A percentile compares a stretch with the other conserved stretches of the same genome.
Evolutionary conservation across 768 basidiomycete species (phyloP).

Genomic region (Trametes meyenii): DNA sequence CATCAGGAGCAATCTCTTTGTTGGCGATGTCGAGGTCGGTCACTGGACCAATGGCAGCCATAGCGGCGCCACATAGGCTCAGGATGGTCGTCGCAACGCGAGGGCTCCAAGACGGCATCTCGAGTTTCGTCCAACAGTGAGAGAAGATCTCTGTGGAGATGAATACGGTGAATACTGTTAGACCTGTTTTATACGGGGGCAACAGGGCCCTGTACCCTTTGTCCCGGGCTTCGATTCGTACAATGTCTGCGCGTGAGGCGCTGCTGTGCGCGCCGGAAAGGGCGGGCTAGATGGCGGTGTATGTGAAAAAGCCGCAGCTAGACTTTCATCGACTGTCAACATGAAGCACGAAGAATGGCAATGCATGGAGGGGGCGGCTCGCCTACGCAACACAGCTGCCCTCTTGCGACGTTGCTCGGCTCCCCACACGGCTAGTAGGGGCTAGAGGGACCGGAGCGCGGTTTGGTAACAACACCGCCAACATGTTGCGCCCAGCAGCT

Average conservation of each 20-base stretch:
- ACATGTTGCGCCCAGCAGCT: no score
- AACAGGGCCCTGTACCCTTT: background rate
- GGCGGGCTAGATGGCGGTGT: background rate
- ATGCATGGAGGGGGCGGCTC: background rate
- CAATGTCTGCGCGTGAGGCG: background rate
- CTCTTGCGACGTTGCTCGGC: background rate
- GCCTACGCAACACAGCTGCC: background rate
- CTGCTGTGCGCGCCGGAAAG: background rate
- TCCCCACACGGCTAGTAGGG: no score
- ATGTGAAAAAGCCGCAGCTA: background rate
- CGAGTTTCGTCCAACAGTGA: background rate
- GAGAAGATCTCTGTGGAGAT: background rate
- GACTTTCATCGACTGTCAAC: background rate
- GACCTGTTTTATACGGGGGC: background rate
- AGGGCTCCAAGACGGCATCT: background rate
- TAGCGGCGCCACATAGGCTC: background rate
- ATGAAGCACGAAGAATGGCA: background rate
- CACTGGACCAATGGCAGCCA: slow-evolving; percentile 15
- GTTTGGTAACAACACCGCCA: no score
- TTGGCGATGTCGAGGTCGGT: slow-evolving; percentile 16
- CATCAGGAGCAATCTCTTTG: slow-evolving; percentile 18
- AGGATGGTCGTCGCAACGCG: background rate
- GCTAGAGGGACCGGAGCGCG: no score
- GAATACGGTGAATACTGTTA: background rate
- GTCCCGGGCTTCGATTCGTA: no score